Percentiles rank a stretch among this genome's conserved stretches.
Evolutionary conservation across 306 rosid genomes (phyloP).

Genomic region (Pterocarpus santalinus): DNA sequence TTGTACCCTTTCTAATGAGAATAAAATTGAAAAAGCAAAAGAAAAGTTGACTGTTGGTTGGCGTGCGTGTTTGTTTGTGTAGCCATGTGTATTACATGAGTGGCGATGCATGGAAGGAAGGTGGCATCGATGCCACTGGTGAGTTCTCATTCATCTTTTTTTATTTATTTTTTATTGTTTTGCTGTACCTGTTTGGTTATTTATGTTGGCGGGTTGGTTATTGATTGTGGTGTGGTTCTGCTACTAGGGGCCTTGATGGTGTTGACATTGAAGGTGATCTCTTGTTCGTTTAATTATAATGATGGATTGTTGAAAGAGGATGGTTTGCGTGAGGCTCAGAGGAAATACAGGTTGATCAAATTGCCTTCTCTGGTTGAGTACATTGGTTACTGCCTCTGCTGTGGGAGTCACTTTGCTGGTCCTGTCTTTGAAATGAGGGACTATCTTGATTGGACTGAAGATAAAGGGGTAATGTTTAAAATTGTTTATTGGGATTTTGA

Average conservation of each 20-base stretch:
- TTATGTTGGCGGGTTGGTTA: constrained; percentile 16
- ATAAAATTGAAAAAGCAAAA: too few species aligned
- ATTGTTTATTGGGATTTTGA: constrained; percentile 12
- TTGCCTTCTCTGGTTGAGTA: constrained; percentile 86
- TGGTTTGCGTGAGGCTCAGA: constrained; percentile 82
- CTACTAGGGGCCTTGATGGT: constrained; percentile 92
- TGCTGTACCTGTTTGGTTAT: not conserved
- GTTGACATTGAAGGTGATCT: constrained; percentile 86
- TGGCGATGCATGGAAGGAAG: constrained; percentile 99
- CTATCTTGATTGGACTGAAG: constrained; percentile 94
- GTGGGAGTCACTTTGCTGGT: constrained; percentile 98
- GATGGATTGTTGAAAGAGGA: constrained; percentile 91
- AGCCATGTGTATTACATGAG: constrained; percentile 99
- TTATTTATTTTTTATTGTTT: not conserved
- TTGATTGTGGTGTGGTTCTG: constrained; percentile 45
- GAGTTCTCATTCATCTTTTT: constrained; percentile 44
- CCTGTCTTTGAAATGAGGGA: constrained; percentile 96
- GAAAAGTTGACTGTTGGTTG: constrained; percentile 45
- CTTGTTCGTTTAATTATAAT: constrained; percentile 88
- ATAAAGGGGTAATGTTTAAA: constrained; percentile 75
- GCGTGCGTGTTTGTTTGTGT: constrained; percentile 40
- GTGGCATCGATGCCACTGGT: constrained; percentile 99
- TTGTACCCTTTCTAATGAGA: too few species aligned
- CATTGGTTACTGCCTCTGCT: constrained; percentile 86
- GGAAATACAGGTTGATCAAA: constrained; percentile 75